A percentile compares a stretch with the other conserved stretches of the same genome.
Conservation (phyloP, 768 basidiomycete genomes). For the Russula foetens region DNA sequence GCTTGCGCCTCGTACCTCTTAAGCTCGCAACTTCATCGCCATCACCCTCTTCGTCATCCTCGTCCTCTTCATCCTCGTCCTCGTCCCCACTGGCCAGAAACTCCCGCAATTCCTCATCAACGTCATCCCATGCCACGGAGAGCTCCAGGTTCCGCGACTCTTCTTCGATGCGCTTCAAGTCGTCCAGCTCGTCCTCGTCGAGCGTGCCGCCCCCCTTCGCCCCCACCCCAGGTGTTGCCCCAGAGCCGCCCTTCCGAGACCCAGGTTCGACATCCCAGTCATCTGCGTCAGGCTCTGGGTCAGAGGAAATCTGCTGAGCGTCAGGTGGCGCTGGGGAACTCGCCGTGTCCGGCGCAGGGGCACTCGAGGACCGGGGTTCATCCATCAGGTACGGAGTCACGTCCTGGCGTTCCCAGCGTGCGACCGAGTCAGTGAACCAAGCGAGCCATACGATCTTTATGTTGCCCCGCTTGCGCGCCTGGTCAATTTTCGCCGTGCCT, state of each 20-base stretch:
- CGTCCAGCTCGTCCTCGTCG: conserved; percentile 20
- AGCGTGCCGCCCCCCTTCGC: conserved; percentile 13
- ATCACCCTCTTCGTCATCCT: conserved; percentile 38
- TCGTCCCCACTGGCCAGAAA: conserved; percentile 20
- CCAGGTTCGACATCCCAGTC: conserved; percentile 51
- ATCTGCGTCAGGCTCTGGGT: conserved; percentile 57
- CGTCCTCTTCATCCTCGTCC: conserved; percentile 25
- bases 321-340: conserved; percentile 37
- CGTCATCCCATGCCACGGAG: conserved; percentile 17
- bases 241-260: conserved; percentile 20
- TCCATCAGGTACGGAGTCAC: conserved; percentile 73
- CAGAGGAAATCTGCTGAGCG: conserved; percentile 50
- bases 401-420: conserved; percentile 78
- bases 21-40: conserved; percentile 13
- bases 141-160: conserved; percentile 12
- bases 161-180: conserved; percentile 13
- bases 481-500: conserved; percentile 87
- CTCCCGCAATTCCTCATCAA: conserved; percentile 15
- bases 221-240: conserved; percentile 10
- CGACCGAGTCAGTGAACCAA: conserved; percentile 87
- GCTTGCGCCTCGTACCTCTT: not conserved
- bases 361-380: conserved; percentile 31
- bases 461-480: conserved; percentile 64
- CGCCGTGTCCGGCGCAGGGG: conserved; percentile 32
- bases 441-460: conserved; percentile 80